Base-by-base conservation (phyloP, 2,329 filamentous ascomycete genomes). In the Pestalotiopsis sp. region DNA sequence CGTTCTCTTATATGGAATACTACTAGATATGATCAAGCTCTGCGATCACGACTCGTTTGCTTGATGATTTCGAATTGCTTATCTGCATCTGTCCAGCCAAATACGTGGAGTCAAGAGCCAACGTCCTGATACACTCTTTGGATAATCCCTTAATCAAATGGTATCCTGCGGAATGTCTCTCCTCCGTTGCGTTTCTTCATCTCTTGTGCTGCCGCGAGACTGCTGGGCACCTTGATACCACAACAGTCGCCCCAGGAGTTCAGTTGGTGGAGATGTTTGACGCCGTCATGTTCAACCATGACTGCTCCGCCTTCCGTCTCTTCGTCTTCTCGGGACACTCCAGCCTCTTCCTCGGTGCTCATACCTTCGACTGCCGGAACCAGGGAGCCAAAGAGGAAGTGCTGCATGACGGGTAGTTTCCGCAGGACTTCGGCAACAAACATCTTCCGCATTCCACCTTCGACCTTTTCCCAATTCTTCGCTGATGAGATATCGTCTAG, bases 371-470 rank as follows among this genome's bases (percentile, higher is more conserved):
- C 89, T 0, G 95, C 94, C 0, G 94, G 91, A 1, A 99, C 86
- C 65, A 99, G 81, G 9, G 90, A 92, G 0, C 96, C 96, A 77
- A 99, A 99, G 67, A 99, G 78, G 75, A 99, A 99, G 80, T 99
- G 97, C 82, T 99, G 96, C 94, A 98, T 98, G 58, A 99, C 95
- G 0, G 96, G 96, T 67, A 99, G 80, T 81, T 99, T 99, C 39
- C 92, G 91, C 65, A 99, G 81, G 0, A 99, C 95, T 81, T 99
- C 96, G 56, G 91, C 93, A 65, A 95, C 87, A 77, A 98, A 98
- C 97, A 99, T 99, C 73, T 94, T 93, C 70, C 93, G 89, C 97
- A 99, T 98, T 6, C 96, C 96, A 31, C 87, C 92, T 79, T 98
- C 95, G 64, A 99, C 92, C 84, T 99, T 99, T 72, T 81, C 84